Base-by-base conservation (phyloP, 2,329 filamentous ascomycete genomes). In the Lachnellula subtilissima region DNA sequence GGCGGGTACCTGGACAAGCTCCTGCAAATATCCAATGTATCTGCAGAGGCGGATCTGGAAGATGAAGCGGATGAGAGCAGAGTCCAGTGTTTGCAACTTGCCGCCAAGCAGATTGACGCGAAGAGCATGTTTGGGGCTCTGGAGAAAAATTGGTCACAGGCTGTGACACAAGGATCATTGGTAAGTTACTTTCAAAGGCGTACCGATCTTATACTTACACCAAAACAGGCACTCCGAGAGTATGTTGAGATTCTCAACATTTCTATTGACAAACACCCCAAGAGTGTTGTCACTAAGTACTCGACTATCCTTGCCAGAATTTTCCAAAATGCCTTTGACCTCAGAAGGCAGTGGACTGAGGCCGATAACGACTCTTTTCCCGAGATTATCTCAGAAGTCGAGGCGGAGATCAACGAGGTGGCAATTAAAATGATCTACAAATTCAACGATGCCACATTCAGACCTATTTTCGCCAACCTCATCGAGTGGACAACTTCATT, bases 351-450 rank as follows among this genome's bases (percentile, higher is more conserved):
- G 52, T 76, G 83, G 22, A 69, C 73, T 25, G 70, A 78, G 35
- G 74, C 81, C 1, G 71, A 76, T 23, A 65, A 66, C 53, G 65
- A 66, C 11, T 71, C 76, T 43, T 66, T 60, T 37, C 67, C 77
- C 15, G 73, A 79, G 14, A 74, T 80, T 46, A 71, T 89, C 5
- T 72, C 77, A 19, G 76, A 78, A 43, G 76, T 91, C 12, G 90
- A 96, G 69, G 74, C 76, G 2, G 76, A 78, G 11, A 68, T 89
- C 62, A 87, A 90, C 68, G 82, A 87, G 9, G 84, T 88, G 12
- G 83, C 86, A 0, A 82, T 99, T 57, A 89, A 91, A 72, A 94
- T 97, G 85, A 88, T 96, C 53, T 91, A 96, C 77, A 97, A 97
- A 77, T 82, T 99, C 59, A 97, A 97, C 73, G 94, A 99, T 69